A percentile compares a stretch with the other conserved stretches of the same genome.
Conservation (phyloP, 2,329 filamentous ascomycete genomes). For the Mollisiaceae sp. region DNA sequence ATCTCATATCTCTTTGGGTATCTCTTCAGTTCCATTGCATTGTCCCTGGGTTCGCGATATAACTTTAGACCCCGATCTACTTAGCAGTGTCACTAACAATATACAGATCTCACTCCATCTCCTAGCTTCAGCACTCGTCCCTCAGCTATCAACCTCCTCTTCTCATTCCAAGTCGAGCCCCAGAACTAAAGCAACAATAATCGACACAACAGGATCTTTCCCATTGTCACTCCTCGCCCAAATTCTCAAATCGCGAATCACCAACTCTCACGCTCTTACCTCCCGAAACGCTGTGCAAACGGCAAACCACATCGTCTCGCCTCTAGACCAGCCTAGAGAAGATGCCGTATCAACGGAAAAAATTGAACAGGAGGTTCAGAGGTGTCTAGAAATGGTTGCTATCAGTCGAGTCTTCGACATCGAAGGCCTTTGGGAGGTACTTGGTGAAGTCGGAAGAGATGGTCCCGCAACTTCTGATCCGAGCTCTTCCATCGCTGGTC, state of each 20-base stretch:
- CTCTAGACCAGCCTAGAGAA: neutral
- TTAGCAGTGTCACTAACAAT: neutral
- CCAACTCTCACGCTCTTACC: slow-evolving; percentile 10
- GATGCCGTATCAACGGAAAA: neutral
- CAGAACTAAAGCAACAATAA: slow-evolving; percentile 33
- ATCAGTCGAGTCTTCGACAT: slow-evolving; percentile 64
- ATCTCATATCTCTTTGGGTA: slow-evolving; percentile 4
- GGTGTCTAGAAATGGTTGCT: slow-evolving; percentile 54
- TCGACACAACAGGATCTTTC: slow-evolving; percentile 42
- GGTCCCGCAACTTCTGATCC: neutral
- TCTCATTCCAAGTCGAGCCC: neutral
- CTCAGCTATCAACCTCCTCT: slow-evolving; percentile 9
- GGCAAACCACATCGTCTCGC: slow-evolving; percentile 16
- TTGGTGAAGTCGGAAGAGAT: slow-evolving; percentile 51
- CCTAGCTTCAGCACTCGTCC: slow-evolving; percentile 34
- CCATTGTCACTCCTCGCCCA: slow-evolving; percentile 36
- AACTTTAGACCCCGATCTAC: neutral
- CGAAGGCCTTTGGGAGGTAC: slow-evolving; percentile 61
- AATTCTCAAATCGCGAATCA: slow-evolving; percentile 34
- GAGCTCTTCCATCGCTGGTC: neutral
- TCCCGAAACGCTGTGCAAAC: slow-evolving; percentile 11
- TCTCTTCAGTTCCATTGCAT: slow-evolving; percentile 3
- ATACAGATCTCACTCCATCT: slow-evolving; percentile 38
- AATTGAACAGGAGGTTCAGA: slow-evolving; percentile 30
- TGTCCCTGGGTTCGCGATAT: too few relatives aligned